Evolutionary conservation across 2,329 filamentous ascomycete genomes (phyloP).

Genomic region (Aspergillus unguis): DNA sequence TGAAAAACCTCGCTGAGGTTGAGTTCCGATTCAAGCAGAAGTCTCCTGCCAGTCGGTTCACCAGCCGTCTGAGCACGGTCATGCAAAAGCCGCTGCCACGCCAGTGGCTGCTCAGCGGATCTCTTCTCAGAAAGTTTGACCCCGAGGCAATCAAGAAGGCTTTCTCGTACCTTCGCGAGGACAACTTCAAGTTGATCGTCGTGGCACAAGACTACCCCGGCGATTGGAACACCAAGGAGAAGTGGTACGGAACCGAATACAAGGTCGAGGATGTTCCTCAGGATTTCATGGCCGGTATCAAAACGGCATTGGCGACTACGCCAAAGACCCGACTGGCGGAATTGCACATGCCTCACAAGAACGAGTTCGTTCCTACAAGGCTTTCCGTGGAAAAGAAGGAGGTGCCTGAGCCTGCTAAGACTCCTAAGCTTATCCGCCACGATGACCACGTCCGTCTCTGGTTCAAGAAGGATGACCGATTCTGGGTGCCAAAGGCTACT

Average conservation of each 20-base stretch:
- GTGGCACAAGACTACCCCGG: conserved; percentile 81
- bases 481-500: conserved; percentile 96
- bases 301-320: conserved; percentile 58
- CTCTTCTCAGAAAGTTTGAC: conserved; percentile 76
- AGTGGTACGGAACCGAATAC: conserved; percentile 98
- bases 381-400: conserved; percentile 95
- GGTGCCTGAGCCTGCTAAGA: conserved; percentile 67
- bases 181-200: conserved; percentile 84
- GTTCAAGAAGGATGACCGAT: conserved; percentile 98
- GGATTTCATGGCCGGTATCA: conserved; percentile 70
- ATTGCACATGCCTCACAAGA: conserved; percentile 83
- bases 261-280: conserved; percentile 73
- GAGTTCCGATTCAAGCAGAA: conserved; percentile 96
- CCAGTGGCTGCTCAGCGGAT: conserved; percentile 81
- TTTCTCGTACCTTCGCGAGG: conserved; percentile 70
- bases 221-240: conserved; percentile 81
- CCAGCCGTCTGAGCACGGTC: conserved; percentile 74
- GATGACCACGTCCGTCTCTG: conserved; percentile 77
- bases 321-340: conserved; percentile 61
- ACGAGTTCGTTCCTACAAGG: conserved; percentile 92
- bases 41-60: conserved; percentile 82
- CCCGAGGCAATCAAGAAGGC: conserved; percentile 70
- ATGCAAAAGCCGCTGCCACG: conserved; percentile 91
- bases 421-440: conserved; percentile 79
- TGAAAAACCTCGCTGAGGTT: conserved; percentile 84